These are phyloP conservation scores for Triticum aestivum DNA, from an alignment of 176 grass and related monocot species.

Conservation along the genomic window DNA sequence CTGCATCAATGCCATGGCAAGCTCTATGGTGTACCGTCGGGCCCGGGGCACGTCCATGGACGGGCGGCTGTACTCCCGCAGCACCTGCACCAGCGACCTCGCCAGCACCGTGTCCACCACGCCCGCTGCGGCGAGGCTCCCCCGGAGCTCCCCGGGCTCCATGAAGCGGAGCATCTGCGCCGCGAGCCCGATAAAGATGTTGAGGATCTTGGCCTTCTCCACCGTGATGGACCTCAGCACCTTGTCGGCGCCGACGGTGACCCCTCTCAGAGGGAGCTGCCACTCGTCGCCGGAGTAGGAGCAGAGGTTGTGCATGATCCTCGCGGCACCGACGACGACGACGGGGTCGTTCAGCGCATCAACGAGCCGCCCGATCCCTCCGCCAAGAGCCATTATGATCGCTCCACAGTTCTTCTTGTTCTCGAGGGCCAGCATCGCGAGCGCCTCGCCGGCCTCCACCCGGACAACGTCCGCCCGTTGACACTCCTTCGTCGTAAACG, in stretches of 20 bases:
- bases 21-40: slow-evolving; percentile 57
- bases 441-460: slow-evolving; percentile 66
- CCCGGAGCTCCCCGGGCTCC: slow-evolving; percentile 34
- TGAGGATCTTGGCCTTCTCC: slow-evolving; percentile 50
- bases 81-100: slow-evolving; percentile 35
- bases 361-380: slow-evolving; percentile 31
- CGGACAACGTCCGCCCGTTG: slow-evolving; percentile 23
- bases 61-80: slow-evolving; percentile 41
- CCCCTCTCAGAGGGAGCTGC: slow-evolving; percentile 16
- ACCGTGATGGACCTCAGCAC: slow-evolving; percentile 50
- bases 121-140: slow-evolving; percentile 26
- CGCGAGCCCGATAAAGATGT: slow-evolving; percentile 52
- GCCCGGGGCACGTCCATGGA: slow-evolving; percentile 55
- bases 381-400: slow-evolving; percentile 39
- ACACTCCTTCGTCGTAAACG: not conserved
- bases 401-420: slow-evolving; percentile 52
- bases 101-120: slow-evolving; percentile 41
- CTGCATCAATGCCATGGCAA: slow-evolving; percentile 58
- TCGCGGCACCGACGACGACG: slow-evolving; percentile 40
- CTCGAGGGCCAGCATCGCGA: slow-evolving; percentile 61
- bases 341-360: slow-evolving; percentile 30
- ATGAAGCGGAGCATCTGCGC: slow-evolving; percentile 56
- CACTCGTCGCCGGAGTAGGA: slow-evolving; percentile 28
- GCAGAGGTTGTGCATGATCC: slow-evolving; percentile 72
- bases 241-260: slow-evolving; percentile 36